Base-by-base conservation (phyloP, 148 eudicot species). In the Pharnaceum exiguum region DNA sequence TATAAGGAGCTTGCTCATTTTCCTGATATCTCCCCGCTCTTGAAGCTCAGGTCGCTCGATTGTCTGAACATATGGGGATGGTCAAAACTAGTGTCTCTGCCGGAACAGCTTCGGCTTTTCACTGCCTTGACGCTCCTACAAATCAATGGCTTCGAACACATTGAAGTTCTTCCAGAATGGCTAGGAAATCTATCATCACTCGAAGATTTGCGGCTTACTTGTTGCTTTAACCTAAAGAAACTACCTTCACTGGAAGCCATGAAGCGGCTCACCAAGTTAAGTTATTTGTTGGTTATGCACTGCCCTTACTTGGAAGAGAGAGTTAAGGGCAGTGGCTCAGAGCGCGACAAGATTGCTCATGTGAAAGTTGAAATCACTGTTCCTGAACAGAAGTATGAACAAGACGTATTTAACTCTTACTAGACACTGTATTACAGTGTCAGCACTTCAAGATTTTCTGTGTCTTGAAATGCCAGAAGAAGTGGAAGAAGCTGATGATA, bases 141-240 rank as follows among this genome's bases (percentile, higher is more conserved):
- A 1, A 21, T 54, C 21, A 0, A 0, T 19, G 1, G 5, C 12
- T 35, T 35, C 22, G 2, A 35, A 5, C 13, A 13, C 1, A 10
- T 54, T 16, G 44, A 35, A 54, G 2, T 10, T 8, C 40, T 53
- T 35, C 44, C 59, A 1, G 59, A 54, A 29, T 54, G 59, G 59
- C 17, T 36, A 0, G 28, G 18, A 35, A 36, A 54, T 23, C 37
- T 51, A 27, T 29, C 55, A 24, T 54, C 44, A 21, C 42, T 54
- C 17, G 5, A 2, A 36, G 0, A 0, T 0, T 54, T 35, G 28
- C 0, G 0, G 9, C 2, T 21, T 35, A 0, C 0, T 0, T 0
- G 10, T 0, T 53, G 57, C 57, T 5, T 12, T 2, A 53, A 12
- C 16, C 17, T 53, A 9, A 19, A 53, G 43, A 21, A 33, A 19